Conservation (phyloP, 257 asterid species). For the Capsicum rhomboideum region DNA sequence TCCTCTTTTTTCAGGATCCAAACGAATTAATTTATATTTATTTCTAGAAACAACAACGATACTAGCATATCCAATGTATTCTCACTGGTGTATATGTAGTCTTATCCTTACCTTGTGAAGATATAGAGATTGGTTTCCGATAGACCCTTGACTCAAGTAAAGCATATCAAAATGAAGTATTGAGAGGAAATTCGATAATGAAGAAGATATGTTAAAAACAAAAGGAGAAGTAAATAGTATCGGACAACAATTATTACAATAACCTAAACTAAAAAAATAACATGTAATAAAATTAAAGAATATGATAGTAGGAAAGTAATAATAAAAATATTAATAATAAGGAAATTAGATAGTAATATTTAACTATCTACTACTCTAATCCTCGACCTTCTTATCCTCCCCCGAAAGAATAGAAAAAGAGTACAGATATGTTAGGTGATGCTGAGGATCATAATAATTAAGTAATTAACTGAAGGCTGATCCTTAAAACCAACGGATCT, state of each 20-base stretch:
- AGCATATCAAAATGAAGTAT: neutral
- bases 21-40: neutral
- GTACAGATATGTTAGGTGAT: neutral
- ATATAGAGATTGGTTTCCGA: neutral
- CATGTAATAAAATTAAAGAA: no score
- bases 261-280: no score
- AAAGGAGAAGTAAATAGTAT: neutral
- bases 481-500: neutral
- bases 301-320: no score
- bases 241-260: no score
- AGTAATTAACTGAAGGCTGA: neutral
- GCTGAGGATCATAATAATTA: neutral
- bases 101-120: no score
- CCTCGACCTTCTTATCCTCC: neutral
- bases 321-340: no score
- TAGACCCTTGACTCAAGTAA: neutral
- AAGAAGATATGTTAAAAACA: neutral
- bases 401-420: neutral
- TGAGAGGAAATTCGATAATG: rapidly evolving
- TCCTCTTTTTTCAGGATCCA: neutral
- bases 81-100: no score
- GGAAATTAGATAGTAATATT: no score
- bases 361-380: no score
- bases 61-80: no score
- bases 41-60: neutral